These are phyloP conservation scores for Paracoccidioides brasiliensis DNA, from an alignment of 2,329 filamentous ascomycete species.

Conservation along the genomic window DNA sequence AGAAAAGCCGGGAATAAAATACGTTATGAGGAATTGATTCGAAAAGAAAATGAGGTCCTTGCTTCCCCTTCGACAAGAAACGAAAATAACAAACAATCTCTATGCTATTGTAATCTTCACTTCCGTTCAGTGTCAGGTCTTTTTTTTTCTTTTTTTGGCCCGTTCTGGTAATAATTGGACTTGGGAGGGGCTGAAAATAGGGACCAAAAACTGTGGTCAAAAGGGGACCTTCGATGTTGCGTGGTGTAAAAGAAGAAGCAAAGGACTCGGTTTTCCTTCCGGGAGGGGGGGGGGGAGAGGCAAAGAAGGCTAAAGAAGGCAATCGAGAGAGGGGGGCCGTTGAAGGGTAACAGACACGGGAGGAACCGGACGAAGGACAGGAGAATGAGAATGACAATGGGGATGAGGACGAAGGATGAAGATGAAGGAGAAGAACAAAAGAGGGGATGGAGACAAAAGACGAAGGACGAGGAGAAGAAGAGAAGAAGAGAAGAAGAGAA, in stretches of 20 bases:
- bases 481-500: slow-evolving; percentile 13
- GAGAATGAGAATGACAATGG: slow-evolving; percentile 5
- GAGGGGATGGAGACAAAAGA: slow-evolving; percentile 5
- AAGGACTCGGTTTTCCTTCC: neutral
- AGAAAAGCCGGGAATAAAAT: neutral
- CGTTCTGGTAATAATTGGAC: neutral
- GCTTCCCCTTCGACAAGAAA: neutral
- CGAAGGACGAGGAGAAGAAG: slow-evolving; percentile 12
- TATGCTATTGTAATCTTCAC: too few relatives aligned
- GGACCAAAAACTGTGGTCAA: neutral
- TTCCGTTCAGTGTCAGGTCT: too few relatives aligned
- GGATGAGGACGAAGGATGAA: slow-evolving; percentile 7
- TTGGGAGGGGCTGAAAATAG: neutral
- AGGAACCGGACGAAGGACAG: slow-evolving; percentile 8
- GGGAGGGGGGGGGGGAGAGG: neutral
- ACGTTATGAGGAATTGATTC: neutral
- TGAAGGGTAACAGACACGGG: slow-evolving; percentile 6
- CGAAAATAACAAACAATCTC: neutral
- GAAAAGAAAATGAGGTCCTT: neutral
- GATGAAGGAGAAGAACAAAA: slow-evolving; percentile 18
- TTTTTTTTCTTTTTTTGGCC: too few relatives aligned
- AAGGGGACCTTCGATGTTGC: too few relatives aligned
- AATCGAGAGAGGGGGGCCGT: slow-evolving; percentile 4
- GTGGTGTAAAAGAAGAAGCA: neutral
- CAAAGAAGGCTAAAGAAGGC: neutral